Evolutionary conservation across 2,329 filamentous ascomycete species (phyloP).

Genomic region (Ophiostoma sp.): DNA sequence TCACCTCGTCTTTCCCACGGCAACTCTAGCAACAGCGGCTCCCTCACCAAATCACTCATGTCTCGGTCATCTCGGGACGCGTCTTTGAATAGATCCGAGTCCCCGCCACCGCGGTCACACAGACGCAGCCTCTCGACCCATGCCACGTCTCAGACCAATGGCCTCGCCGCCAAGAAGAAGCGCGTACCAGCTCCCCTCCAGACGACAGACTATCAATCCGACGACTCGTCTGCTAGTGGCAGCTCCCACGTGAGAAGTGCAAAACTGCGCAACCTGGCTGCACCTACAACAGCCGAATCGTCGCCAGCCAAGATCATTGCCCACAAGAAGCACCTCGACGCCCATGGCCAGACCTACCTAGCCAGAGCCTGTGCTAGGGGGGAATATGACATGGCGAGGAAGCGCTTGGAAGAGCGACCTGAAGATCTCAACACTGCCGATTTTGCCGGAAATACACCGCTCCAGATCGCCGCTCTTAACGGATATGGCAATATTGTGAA

Average conservation of each 20-base stretch:
- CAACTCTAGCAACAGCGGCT: constrained; percentile 23
- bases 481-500: constrained; percentile 83
- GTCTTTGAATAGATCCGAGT: constrained; percentile 48
- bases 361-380: constrained; percentile 86
- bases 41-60: constrained; percentile 32
- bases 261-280: constrained; percentile 52
- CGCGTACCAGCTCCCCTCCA: constrained; percentile 57
- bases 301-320: constrained; percentile 63
- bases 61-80: constrained; percentile 35
- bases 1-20: constrained; percentile 25
- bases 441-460: constrained; percentile 90
- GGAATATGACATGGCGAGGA: constrained; percentile 72
- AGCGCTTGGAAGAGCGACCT: constrained; percentile 68
- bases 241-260: constrained; percentile 56
- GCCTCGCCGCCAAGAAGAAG: constrained; percentile 56
- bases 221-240: constrained; percentile 58
- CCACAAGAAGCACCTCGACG: constrained; percentile 84
- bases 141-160: constrained; percentile 51
- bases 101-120: constrained; percentile 55
- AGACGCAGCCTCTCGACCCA: constrained; percentile 62
- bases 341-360: constrained; percentile 83
- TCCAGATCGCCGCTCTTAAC: constrained; percentile 87
- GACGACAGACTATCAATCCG: constrained; percentile 61
- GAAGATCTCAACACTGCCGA: constrained; percentile 86
- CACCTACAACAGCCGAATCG: constrained; percentile 53